Percentiles rank a stretch among this genome's conserved stretches.
phyloP scores from a whole-genome alignment of 2,329 filamentous ascomycete genomes.

The Aureobasidium lini region DNA sequence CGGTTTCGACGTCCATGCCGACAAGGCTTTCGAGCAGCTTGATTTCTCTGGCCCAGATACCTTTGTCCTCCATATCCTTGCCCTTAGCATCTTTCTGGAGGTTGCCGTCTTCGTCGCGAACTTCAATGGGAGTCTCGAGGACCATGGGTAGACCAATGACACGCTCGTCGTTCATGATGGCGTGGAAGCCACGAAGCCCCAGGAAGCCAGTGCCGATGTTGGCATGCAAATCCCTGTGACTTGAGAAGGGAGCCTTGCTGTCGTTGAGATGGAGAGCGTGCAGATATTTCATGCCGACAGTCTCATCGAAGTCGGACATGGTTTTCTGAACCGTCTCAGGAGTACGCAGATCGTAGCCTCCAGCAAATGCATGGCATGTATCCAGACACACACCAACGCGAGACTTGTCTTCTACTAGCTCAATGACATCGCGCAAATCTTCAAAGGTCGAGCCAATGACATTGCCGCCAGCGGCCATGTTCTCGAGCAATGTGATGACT shows the following conservation, averaged over 20 bases:
- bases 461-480: conserved; percentile 88
- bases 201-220: conserved; percentile 96
- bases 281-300: conserved; percentile 72
- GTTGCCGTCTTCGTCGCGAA: conserved; percentile 57
- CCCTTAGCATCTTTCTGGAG: conserved; percentile 31
- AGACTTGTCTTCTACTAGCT: conserved; percentile 66
- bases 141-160: conserved; percentile 82
- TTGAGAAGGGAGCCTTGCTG: conserved; percentile 79
- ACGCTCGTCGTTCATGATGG: conserved; percentile 71
- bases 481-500: conserved; percentile 83
- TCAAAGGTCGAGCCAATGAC: conserved; percentile 79
- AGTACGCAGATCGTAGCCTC: conserved; percentile 80
- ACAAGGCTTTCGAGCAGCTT: conserved; percentile 86
- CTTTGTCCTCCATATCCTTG: conserved; percentile 63
- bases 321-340: conserved; percentile 66
- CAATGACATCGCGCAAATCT: conserved; percentile 80
- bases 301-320: conserved; percentile 65
- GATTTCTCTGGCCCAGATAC: conserved; percentile 88
- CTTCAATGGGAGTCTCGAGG: conserved; percentile 89
- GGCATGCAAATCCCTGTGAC: conserved; percentile 81
- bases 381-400: conserved; percentile 92
- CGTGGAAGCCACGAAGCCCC: conserved; percentile 83
- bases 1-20: conserved; percentile 69
- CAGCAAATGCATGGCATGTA: conserved; percentile 93
- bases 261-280: conserved; percentile 89